Base-by-base conservation (phyloP, 2,329 filamentous ascomycete species). In the Harringtonia lauricola region DNA sequence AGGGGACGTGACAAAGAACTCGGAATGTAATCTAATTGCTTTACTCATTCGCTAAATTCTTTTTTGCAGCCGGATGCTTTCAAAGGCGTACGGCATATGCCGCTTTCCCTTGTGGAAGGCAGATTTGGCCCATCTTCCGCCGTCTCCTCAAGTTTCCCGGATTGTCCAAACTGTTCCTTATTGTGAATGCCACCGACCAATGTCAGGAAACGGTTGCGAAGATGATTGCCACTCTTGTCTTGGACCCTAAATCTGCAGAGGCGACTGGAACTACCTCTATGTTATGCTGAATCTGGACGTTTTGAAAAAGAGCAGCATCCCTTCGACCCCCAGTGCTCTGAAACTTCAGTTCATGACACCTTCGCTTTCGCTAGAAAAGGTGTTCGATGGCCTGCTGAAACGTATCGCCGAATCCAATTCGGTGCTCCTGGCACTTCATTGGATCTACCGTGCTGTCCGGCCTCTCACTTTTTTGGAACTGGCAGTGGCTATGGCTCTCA, bases 11-110 rank as follows among this genome's bases (percentile, higher is more conserved):
- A 29, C 24, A 10, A 29, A 40, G 37, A 46, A 37, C 17, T 38
- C 40, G 8, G 44, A 46, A 24, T 26, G 44, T 36, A 13, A 22
- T 22, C 8, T 46, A 17, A 30, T 36, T 9, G 26, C 44, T n/a
- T 46, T 40, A 2, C 35, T 46, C 21, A 29, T 46, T 15, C 44
- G 44, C 24, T 40, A 46, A 19, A 22, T 46, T 3, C 13, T 46
- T 7, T 8, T 39, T 22, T 42, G 36, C 28, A 30, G 18, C 39
- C 44, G 2, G 3, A 5, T n/a, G n/a, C n/a, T n/a, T n/a, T n/a
- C n/a, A n/a, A n/a, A n/a, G n/a, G n/a, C n/a, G n/a, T n/a, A n/a
- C n/a, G n/a, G n/a, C n/a, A n/a, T n/a, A 26, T 10, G 24, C 6
- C 2, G 9, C 17, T 8, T 36, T 17, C 28, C 15, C 5, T 7